Percentiles rank a stretch among this genome's conserved stretches.
phyloP scores from a whole-genome alignment of 768 basidiomycete genomes.

The Trametes cubensis region DNA sequence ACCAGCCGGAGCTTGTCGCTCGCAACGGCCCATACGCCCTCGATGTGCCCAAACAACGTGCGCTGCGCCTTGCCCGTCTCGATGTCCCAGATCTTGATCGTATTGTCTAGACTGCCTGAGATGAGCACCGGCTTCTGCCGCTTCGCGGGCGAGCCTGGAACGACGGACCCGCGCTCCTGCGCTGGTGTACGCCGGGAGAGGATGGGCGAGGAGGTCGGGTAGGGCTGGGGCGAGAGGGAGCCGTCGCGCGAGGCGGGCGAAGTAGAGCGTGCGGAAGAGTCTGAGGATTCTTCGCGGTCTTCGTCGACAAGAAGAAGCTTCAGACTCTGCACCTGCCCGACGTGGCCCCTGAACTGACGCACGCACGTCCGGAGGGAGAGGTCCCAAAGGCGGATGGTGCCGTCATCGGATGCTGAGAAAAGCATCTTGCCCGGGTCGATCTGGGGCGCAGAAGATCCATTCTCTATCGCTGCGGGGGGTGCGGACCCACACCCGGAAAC shows the following conservation, averaged over 20 bases:
- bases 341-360: conserved; percentile 84
- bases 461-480: conserved; percentile 7
- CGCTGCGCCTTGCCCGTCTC: conserved; percentile 75
- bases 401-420: conserved; percentile 96
- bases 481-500: conserved; percentile 20
- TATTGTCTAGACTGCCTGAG: conserved; percentile 92
- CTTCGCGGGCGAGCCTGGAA: conserved; percentile 14
- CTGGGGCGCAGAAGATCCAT: conserved; percentile 37
- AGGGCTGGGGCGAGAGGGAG: neutral
- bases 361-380: conserved; percentile 78
- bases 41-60: conserved; percentile 96
- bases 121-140: conserved; percentile 70
- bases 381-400: conserved; percentile 93
- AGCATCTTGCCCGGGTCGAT: conserved; percentile 91
- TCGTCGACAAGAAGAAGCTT: conserved; percentile 73
- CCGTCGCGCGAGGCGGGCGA: neutral
- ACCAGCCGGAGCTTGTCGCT: conserved; percentile 90
- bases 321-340: conserved; percentile 93
- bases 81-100: conserved; percentile 95
- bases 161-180: neutral
- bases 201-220: conserved; percentile 4
- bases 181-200: conserved; percentile 11
- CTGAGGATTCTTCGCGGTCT: conserved; percentile 37
- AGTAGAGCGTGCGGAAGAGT: neutral
- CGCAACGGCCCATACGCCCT: conserved; percentile 97